Evolutionary conservation across 176 grass and related monocot species (phyloP), one percentile per base, ranked within the genome.

Genomic region (Carex myosuroides): DNA sequence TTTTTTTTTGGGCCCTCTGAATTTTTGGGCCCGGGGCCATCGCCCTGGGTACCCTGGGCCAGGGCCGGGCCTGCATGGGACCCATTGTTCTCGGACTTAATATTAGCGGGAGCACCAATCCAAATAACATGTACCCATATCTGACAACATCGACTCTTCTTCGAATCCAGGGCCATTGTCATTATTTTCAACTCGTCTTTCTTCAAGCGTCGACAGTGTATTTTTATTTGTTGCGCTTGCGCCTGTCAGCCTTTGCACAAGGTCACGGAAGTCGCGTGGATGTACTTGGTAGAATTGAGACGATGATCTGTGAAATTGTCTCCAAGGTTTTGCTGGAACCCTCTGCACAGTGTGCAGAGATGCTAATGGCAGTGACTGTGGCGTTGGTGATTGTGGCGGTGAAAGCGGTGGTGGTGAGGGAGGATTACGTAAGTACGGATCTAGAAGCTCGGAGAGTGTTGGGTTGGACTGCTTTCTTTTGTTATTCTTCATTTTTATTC

Each of bases 241-340:
- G 0, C 80, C 80, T 17, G 61, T 82, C 8, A 82, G 21, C 22
- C 37, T 66, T 37, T 82, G 80, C 60, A 82, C 80, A 8, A 82
- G 80, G 1, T n/a, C 3, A 29, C 80, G 37, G 20, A 82, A 67
- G 10, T 82, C 61, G 6, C 32, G 20, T 9, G 60, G 58, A 65
- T 82, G 35, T 13, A 82, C 80, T 16, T 13, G 21, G 80, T 82
- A 82, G 5, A 50, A 64, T 9, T 12, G 18, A 17, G 61, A 4
- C 13, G 10, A 16, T 8, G 21, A 8, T 2, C 5, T 8, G 57
- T 12, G 26, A 30, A 66, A 67, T 67, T 13, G 18, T 50, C 60
- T 82, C 61, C 13, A 1, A 26, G 35, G 60, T 50, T 16, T 42
- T 42, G 44, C 39, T 11, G 52, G 54, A 39, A 3, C 52, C 18